phyloP scores from a whole-genome alignment of 2,329 filamentous ascomycete genomes.

The Truncatella angustata region DNA sequence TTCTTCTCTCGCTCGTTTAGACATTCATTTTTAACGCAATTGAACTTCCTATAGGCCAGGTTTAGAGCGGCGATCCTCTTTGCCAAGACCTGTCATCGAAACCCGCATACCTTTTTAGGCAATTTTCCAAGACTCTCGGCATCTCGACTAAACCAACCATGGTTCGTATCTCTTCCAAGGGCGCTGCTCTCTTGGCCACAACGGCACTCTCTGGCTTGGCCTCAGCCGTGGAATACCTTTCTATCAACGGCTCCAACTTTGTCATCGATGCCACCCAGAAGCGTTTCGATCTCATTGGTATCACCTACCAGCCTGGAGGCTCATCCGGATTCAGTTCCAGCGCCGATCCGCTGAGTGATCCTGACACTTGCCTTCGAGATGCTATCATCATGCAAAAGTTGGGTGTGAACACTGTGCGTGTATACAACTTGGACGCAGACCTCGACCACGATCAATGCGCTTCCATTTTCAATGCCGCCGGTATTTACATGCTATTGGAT shows the following conservation, averaged over 20 bases:
- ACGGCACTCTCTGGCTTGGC: neutral
- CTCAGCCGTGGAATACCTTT: slow-evolving; percentile 6
- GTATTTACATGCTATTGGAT: slow-evolving; percentile 64
- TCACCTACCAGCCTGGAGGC: slow-evolving; percentile 65
- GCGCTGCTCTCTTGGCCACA: neutral
- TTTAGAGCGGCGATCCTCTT: slow-evolving; percentile 1
- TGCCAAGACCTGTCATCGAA: slow-evolving; percentile 7
- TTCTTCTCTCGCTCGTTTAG: slow-evolving; percentile 2
- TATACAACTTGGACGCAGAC: slow-evolving; percentile 62
- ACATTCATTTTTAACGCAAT: neutral
- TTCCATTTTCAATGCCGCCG: slow-evolving; percentile 62
- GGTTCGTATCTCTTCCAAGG: neutral
- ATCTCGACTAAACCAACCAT: slow-evolving; percentile 5
- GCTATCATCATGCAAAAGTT: slow-evolving; percentile 61
- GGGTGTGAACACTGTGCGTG: slow-evolving; percentile 62
- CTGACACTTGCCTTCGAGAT: slow-evolving; percentile 55
- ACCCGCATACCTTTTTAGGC: slow-evolving; percentile 3
- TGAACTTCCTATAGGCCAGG: neutral
- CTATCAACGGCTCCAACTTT: slow-evolving; percentile 40
- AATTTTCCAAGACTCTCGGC: slow-evolving; percentile 2
- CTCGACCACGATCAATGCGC: slow-evolving; percentile 62
- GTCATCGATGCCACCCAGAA: slow-evolving; percentile 52
- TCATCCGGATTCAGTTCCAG: slow-evolving; percentile 50
- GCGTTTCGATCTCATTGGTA: slow-evolving; percentile 60
- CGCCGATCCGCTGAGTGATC: slow-evolving; percentile 52